These are phyloP conservation scores for Chimonanthus praecox DNA, from an alignment of 164 flowering plant species.

Conservation along the genomic window DNA sequence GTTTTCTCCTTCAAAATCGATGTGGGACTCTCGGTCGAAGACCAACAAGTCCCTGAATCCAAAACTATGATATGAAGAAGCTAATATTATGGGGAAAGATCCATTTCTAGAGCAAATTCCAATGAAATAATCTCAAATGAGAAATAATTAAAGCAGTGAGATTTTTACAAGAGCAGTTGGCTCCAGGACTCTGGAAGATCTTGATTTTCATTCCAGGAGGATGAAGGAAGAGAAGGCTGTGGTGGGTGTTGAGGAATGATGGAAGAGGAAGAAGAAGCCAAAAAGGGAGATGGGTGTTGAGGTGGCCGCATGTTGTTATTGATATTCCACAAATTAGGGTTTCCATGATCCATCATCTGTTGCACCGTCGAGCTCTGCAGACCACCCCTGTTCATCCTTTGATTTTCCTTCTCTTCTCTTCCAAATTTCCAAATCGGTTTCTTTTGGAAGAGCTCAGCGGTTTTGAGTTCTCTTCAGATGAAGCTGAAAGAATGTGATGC, in stretches of 20 bases:
- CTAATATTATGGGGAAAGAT: too few species aligned
- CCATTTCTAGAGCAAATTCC: background rate
- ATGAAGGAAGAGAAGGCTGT: slow-evolving; percentile 28
- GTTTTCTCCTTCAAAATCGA: background rate
- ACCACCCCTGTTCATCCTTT: slow-evolving; percentile 40
- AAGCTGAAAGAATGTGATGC: slow-evolving; percentile 28
- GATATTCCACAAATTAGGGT: slow-evolving; percentile 73
- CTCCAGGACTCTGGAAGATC: slow-evolving; percentile 84
- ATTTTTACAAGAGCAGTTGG: slow-evolving; percentile 57
- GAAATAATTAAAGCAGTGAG: slow-evolving; percentile 17
- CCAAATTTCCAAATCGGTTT: slow-evolving; percentile 12
- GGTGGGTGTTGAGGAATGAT: slow-evolving; percentile 21
- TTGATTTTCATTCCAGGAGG: slow-evolving; percentile 30
- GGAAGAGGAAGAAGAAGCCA: slow-evolving; percentile 24
- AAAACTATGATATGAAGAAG: slow-evolving; percentile 1
- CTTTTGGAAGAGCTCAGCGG: background rate
- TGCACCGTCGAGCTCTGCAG: slow-evolving; percentile 51
- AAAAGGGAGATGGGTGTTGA: slow-evolving; percentile 24
- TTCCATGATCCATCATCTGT: slow-evolving; percentile 56
- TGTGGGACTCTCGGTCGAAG: background rate
- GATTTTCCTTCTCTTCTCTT: slow-evolving; percentile 9
- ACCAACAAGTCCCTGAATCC: background rate
- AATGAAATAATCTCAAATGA: background rate
- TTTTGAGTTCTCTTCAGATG: slow-evolving; percentile 18
- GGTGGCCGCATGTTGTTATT: slow-evolving; percentile 35